Evolutionary conservation across 2,329 filamentous ascomycete genomes (phyloP).

Genomic region (Colletotrichum gigasporum): DNA sequence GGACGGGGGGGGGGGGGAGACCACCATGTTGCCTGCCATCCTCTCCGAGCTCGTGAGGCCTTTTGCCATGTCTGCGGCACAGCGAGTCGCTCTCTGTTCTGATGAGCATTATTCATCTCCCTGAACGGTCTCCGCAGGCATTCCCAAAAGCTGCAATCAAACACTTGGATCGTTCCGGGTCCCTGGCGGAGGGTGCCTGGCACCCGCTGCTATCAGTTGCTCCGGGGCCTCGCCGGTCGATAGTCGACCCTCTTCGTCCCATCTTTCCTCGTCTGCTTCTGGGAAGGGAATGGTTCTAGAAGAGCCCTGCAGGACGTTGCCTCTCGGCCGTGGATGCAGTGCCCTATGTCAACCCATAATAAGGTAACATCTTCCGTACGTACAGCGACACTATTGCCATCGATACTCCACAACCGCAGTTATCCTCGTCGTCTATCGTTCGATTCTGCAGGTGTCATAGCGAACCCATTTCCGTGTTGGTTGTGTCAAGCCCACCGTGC

Average conservation of each 20-base stretch:
- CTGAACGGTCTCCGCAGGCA: background rate
- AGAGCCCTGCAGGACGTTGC: conserved; percentile 14
- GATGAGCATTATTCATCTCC: conserved; percentile 23
- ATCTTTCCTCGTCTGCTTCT: background rate
- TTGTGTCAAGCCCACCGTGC: conserved; percentile 1
- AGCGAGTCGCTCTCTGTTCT: background rate
- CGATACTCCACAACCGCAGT: background rate
- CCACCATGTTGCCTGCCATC: background rate
- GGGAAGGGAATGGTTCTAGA: conserved; percentile 7
- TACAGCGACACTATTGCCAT: conserved; percentile 4
- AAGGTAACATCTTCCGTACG: background rate
- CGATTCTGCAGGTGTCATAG: conserved; percentile 13
- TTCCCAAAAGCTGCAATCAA: background rate
- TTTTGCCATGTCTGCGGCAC: background rate
- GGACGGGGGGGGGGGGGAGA: background rate
- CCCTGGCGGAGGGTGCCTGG: conserved; percentile 3
- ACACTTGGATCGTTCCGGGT: background rate
- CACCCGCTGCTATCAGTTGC: background rate
- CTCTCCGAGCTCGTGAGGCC: background rate
- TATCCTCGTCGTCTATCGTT: conserved; percentile 9
- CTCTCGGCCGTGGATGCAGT: conserved; percentile 6
- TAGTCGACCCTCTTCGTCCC: background rate
- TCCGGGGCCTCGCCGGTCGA: background rate
- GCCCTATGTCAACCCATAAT: conserved; percentile 2
- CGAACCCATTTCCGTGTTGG: conserved; percentile 12